These are phyloP conservation scores for Aspergillus niger DNA, from an alignment of 2,329 filamentous ascomycete species.

Conservation along the genomic window DNA sequence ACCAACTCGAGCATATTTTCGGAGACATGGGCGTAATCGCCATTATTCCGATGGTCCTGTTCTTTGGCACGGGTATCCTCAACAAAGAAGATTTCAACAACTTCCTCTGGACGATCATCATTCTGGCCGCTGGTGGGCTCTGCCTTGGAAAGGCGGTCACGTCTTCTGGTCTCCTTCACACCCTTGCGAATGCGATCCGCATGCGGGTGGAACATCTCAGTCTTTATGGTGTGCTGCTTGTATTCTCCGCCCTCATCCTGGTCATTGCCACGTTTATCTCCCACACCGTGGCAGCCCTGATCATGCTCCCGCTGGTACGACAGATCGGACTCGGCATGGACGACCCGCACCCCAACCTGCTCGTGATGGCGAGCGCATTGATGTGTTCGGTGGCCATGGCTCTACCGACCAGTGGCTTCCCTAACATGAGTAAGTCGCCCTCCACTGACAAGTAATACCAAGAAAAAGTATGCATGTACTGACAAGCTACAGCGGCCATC, in stretches of 20 bases:
- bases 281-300: slow-evolving; percentile 93
- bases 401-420: slow-evolving; percentile 91
- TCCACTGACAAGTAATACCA: not conserved
- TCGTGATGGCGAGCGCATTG: slow-evolving; percentile 92
- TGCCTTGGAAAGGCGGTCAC: slow-evolving; percentile 93
- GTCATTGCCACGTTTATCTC: slow-evolving; percentile 97
- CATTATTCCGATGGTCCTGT: slow-evolving; percentile 91
- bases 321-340: slow-evolving; percentile 84
- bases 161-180: slow-evolving; percentile 86
- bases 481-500: slow-evolving; percentile 70
- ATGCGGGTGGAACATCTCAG: slow-evolving; percentile 72
- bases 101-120: slow-evolving; percentile 99
- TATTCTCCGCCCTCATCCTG: slow-evolving; percentile 81
- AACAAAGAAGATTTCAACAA: slow-evolving; percentile 99
- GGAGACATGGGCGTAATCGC: slow-evolving; percentile 99
- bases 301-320: slow-evolving; percentile 86
- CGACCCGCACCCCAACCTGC: slow-evolving; percentile 85
- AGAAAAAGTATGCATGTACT: slow-evolving; percentile 9
- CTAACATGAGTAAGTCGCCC: slow-evolving; percentile 90
- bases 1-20: slow-evolving; percentile 83
- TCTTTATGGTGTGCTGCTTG: slow-evolving; percentile 81
- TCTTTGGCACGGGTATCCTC: slow-evolving; percentile 93
- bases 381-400: slow-evolving; percentile 99
- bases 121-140: slow-evolving; percentile 89
- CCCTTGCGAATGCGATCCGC: slow-evolving; percentile 78